Base-by-base conservation (phyloP, 1,284 basidiomycete genomes). In the Stereum hirsutum region DNA sequence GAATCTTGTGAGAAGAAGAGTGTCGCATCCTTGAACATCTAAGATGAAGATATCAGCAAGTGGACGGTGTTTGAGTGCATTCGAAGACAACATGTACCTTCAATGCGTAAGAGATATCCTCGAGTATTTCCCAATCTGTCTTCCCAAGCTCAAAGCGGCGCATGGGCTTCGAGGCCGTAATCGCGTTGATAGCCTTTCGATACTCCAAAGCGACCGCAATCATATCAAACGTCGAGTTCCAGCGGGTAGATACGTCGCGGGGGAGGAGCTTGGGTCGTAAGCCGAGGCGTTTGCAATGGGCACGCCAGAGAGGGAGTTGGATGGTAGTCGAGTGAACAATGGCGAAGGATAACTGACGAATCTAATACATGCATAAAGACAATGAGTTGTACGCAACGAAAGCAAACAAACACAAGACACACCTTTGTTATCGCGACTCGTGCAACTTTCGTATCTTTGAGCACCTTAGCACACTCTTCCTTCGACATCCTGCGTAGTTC, bases 151-250 rank as follows among this genome's bases (percentile, higher is more conserved):
- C 45, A n/a, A 37, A 55, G 0, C 36, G n/a, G 0, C 48, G 43
- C 26, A 54, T 20, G 0, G 25, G 21, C 6, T 37, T 5, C 0
- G 52, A 26, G 0, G 8, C 37, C 4, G 41, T 57, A 12, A 57
- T 52, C 1, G 3, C 28, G 15, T 52, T 42, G 6, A 62, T 38
- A 1, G 50, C 57, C 1, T 14, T 14, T 0, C 42, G 19, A 36
- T 63, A 58, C 6, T 57, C 38, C 1, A 60, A 17, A 0, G 49
- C 56, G 36, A 57, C 55, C 0, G 39, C 33, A 1, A 66, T 46
- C 62, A 65, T 59, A 8, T 61, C 46, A 39, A 49, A 61, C 0
- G 59, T 66, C 0, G 55, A 62, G 39, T 62, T 66, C 65, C 62
- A 66, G 0, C 55, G 39, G 1, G 60, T 67, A 19, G 41, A 17